Base-by-base conservation (phyloP, 805 yeast species). In the Myxozyma neotropica region DNA sequence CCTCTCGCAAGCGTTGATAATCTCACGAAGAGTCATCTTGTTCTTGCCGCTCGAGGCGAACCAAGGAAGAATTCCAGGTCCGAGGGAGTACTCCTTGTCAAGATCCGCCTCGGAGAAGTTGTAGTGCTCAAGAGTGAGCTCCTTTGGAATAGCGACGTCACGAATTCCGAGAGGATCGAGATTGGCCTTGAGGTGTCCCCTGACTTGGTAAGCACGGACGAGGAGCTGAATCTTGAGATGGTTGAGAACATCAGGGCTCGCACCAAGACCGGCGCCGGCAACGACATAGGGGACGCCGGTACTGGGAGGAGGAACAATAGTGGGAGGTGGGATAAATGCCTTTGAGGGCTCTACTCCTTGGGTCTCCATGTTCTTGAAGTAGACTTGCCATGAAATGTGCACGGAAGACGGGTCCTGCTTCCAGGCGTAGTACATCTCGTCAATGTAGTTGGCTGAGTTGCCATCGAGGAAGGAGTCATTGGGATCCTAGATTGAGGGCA, bases 381-480 rank as follows among this genome's bases (percentile, higher is more conserved):
- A 94, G 6, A 71, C 70, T 73, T 90, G 87, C 99, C 99, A 94
- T 24, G 97, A 92, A 42, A 85, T 86, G 75, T 94, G 99, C 44
- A 94, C 99, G 55, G 93, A 84, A 45, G 79, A 64, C 31, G 98
- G 99, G 74, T 94, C 99, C 66, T 83, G 75, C 71, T 84, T 82
- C 98, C 98, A 94, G 53, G 96, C 92, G 65, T 84, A 84, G 76
- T 91, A 94, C 99, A 94, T 94, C 79, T 94, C 97, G 75, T 94
- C 99, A 69, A 94, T 88, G 76, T 94, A 94, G 70, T 85, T 85
- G 64, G 96, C 94, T 75, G 89, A 89, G 73, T 85, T 84, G 61
- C 94, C 83, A 68, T 88, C 88, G 68, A 92, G 77, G 75, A 94
- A 94, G 43, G 84, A 81, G 77, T 94, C 99, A 58, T 69, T 67